Evolutionary conservation across 768 basidiomycete species (phyloP).

Genomic region (Neoboletus magnificus): DNA sequence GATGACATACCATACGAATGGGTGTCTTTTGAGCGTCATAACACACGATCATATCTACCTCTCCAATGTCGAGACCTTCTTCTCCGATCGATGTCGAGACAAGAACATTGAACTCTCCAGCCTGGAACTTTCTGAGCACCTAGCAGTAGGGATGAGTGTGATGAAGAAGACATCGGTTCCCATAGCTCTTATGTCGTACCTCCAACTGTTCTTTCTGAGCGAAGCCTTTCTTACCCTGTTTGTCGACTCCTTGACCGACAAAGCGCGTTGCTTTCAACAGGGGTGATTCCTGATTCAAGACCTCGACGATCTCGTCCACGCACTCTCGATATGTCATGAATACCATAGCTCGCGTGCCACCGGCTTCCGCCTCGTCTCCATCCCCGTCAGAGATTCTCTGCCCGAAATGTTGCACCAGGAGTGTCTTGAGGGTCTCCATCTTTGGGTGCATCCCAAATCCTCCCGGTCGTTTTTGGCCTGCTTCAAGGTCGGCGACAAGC

Average conservation of each 20-base stretch:
- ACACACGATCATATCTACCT: conserved; percentile 92
- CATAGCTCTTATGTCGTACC: conserved; percentile 42
- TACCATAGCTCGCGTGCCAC: conserved; percentile 80
- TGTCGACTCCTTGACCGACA: conserved; percentile 87
- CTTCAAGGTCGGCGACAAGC: conserved; percentile 65
- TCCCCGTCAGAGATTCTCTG: conserved; percentile 40
- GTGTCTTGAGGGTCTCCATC: conserved; percentile 74
- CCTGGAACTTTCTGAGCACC: conserved; percentile 86
- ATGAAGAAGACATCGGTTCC: conserved; percentile 2
- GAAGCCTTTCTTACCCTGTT: conserved; percentile 82
- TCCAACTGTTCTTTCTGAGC: conserved; percentile 89
- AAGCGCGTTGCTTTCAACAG: conserved; percentile 81
- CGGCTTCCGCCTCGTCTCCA: conserved; percentile 25
- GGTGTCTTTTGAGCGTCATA: conserved; percentile 97
- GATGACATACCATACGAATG: conserved; percentile 79
- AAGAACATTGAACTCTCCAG: conserved; percentile 83
- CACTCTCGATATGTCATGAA: conserved; percentile 89
- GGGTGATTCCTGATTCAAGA: conserved; percentile 71
- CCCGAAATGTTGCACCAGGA: conserved; percentile 78
- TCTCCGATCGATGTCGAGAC: conserved; percentile 98
- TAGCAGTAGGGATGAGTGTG: conserved; percentile 30
- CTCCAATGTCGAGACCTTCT: conserved; percentile 97
- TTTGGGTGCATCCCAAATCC: conserved; percentile 82
- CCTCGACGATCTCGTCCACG: conserved; percentile 86
- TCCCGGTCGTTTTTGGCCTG: conserved; percentile 39